Evolutionary conservation across 2,329 filamentous ascomycete species (phyloP), one percentile per base, ranked within the genome.

Genomic region (Fusarium pseudoanthophilum): DNA sequence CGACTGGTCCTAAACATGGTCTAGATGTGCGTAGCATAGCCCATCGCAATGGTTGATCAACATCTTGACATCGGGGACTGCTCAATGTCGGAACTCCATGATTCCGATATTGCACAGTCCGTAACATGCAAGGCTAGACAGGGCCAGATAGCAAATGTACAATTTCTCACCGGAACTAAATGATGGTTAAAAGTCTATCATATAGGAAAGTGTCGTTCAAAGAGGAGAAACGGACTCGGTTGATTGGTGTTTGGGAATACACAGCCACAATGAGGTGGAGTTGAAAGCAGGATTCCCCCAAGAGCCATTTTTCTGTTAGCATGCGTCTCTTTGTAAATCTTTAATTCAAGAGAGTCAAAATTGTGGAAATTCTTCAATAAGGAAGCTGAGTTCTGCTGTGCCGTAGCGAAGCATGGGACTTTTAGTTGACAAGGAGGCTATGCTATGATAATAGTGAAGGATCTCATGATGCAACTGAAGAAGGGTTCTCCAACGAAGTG

Each of bases 241-340:
- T 43, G 40, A 60, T 67, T 73, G 53, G 71, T 40, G 32, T 37
- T 66, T 36, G n/a, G n/a, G 39, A 32, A 49, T 52, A 74, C 71
- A 74, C 61, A 73, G 71, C 71, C 71, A 67, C 66, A 21, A 34
- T 63, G 11, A 20, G 21, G 70, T 71, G 70, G 70, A 73, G 69
- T 72, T 55, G 46, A 21, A 36, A 51, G 48, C 37, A 43, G 40
- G 42, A 65, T 34, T 43, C 24, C 39, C 52, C 30, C 20, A 51
- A 36, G 30, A 28, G 15, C 18, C 20, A 32, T 45, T 39, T 40
- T 30, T 43, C 28, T 43, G 24, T 28, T 16, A 36, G 36, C 18
- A 43, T 26, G 26, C 21, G 24, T 39, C 45, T 21, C 32, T 52
- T 52, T 51, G 8, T 40, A 34, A 28, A 69, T 42, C 20, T 13